Evolutionary conservation across 257 asterid species (phyloP), one percentile per base, ranked within the genome.

Genomic region (Solanum gandarillasii): DNA sequence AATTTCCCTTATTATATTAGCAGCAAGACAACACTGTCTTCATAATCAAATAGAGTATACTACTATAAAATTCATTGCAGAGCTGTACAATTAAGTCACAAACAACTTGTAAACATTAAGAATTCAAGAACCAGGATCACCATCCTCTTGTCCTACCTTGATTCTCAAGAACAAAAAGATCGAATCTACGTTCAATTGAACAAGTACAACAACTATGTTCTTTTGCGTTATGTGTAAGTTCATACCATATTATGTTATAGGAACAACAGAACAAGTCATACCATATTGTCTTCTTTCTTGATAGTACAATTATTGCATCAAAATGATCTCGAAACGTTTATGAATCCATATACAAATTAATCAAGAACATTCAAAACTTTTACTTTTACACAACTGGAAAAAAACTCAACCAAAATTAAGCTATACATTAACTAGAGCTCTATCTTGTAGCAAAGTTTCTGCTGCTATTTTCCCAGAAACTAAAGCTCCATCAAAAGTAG

Each of bases 401-500:
- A 10, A 82, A 18, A 48, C 70, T 81, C 85, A 81, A 27, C 27
- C 9, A 27, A 46, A 9, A 81, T 81, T 16, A 16, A 78, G 58
- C 92, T 93, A 93, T 62, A 89, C 92, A 88, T 55, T 87, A 55
- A 90, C 36, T 14, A 74, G 83, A 5, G 92, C 93, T 84, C 90
- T 90, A 86, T 95, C 98, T 87, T 87, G 92, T 92, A 97, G 58
- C 91, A 97, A 87, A 71, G 98, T 98, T 89, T 97, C 98, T 2
- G 76, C 99, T 12, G 99, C 98, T 90, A 92, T 93, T 95, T 95
- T 92, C 86, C 99, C 99, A 8, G 99, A 95, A 76, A 92, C 95
- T 91, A 97, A 87, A 13, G 99, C 98, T 68, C 99, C 99, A 86
- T 97, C 99, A 83, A 97, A 97, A 7, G 99, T 95, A 4, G 99